A percentile compares a stretch with the other conserved stretches of the same genome.
Conservation (phyloP, 495 filamentous ascomycete genomes). For the Talaromyces liani region DNA sequence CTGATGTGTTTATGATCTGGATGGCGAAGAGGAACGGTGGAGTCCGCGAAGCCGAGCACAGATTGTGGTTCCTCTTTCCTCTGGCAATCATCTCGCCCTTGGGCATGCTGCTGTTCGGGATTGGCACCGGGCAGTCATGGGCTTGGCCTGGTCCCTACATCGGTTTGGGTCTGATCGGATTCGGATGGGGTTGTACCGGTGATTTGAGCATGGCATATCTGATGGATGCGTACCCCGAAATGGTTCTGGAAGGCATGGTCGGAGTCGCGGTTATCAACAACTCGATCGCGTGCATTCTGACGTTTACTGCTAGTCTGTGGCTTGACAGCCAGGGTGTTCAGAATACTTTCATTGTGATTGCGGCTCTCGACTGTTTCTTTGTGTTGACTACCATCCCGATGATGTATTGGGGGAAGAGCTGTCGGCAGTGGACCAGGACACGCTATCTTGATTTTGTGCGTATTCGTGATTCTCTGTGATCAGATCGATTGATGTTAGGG, state of each 20-base stretch:
- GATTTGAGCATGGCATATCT: constrained; percentile 26
- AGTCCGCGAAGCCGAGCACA: constrained; percentile 25
- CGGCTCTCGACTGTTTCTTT: constrained; percentile 13
- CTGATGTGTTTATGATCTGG: constrained; percentile 26
- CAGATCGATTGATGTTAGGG: neutral
- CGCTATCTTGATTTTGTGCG: constrained; percentile 11
- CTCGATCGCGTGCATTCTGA: constrained; percentile 27
- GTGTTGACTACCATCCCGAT: constrained; percentile 15
- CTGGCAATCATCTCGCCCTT: constrained; percentile 21
- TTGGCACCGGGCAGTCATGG: constrained; percentile 21
- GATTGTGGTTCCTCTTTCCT: constrained; percentile 28
- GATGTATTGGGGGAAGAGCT: constrained; percentile 16
- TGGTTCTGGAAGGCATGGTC: constrained; percentile 29
- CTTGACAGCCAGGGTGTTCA: constrained; percentile 12
- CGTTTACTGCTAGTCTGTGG: constrained; percentile 19
- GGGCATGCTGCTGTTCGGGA: constrained; percentile 27
- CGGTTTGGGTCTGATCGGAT: constrained; percentile 25
- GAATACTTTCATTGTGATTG: constrained; percentile 23
- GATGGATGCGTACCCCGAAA: constrained; percentile 26
- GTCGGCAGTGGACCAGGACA: constrained; percentile 8
- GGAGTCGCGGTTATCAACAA: constrained; percentile 30
- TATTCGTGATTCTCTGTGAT: constrained; percentile 5
- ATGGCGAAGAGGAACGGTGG: constrained; percentile 22
- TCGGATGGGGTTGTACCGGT: constrained; percentile 29
- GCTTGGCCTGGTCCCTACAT: constrained; percentile 20